phyloP scores from a whole-genome alignment of 495 filamentous ascomycete species.

The Sordaria brevicollis region DNA sequence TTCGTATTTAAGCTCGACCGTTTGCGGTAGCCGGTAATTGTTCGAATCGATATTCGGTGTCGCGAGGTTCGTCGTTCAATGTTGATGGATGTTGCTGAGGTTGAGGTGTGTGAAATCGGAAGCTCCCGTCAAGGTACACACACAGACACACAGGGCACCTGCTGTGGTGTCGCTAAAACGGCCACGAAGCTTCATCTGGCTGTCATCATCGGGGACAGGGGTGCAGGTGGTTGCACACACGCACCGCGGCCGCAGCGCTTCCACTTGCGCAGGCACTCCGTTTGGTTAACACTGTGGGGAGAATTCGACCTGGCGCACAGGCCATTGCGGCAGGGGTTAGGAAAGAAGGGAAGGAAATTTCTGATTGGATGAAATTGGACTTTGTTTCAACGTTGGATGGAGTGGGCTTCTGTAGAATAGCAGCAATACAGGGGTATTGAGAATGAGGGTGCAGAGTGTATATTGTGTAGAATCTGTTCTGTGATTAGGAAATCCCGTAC shows the following conservation, averaged over 20 bases:
- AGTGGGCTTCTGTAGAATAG: too few relatives aligned
- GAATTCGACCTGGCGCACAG: not conserved
- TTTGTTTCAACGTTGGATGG: not conserved
- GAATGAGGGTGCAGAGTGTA: too few relatives aligned
- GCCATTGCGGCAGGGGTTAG: not conserved
- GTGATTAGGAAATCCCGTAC: too few relatives aligned
- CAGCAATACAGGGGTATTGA: too few relatives aligned
- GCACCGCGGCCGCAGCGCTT: not conserved
- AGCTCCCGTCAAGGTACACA: not conserved
- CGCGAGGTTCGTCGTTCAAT: not conserved
- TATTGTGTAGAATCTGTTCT: too few relatives aligned
- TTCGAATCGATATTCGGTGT: not conserved
- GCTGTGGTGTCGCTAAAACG: constrained; percentile 11
- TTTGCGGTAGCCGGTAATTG: not conserved
- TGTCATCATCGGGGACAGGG: not conserved
- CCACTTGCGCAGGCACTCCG: not conserved
- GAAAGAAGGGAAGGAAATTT: not conserved
- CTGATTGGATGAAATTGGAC: not conserved
- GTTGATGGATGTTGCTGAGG: not conserved
- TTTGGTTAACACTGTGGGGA: not conserved
- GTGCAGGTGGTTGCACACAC: not conserved
- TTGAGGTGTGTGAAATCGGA: not conserved
- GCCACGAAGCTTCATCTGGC: constrained; percentile 26
- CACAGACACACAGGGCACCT: not conserved
- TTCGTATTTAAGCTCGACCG: not conserved